Evolutionary conservation across 1,139 yeast species (phyloP).

Genomic region (Saccharomyces pastorianus): DNA sequence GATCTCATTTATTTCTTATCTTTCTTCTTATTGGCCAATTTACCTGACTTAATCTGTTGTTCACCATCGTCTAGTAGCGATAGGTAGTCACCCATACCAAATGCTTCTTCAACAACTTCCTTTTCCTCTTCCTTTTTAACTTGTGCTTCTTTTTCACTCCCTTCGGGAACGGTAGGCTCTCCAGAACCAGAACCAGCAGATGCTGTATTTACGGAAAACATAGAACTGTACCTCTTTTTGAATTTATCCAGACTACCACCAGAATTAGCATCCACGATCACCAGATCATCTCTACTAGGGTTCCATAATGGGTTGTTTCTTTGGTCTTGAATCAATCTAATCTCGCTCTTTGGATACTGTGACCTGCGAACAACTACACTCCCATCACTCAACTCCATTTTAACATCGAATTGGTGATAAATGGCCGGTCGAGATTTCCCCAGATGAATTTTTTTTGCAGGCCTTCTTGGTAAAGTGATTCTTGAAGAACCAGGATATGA

Average conservation of each 20-base stretch:
- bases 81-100: slow-evolving; percentile 46
- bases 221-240: slow-evolving; percentile 58
- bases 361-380: slow-evolving; percentile 77
- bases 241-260: slow-evolving; percentile 82
- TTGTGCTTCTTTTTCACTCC: slow-evolving; percentile 16
- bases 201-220: slow-evolving; percentile 37
- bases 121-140: slow-evolving; percentile 9
- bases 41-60: slow-evolving; percentile 56
- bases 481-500: slow-evolving; percentile 23
- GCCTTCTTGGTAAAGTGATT: slow-evolving; percentile 33
- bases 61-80: slow-evolving; percentile 58
- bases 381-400: slow-evolving; percentile 87
- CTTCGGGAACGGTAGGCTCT: slow-evolving; percentile 12
- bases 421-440: slow-evolving; percentile 92
- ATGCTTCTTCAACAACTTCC: slow-evolving; percentile 15
- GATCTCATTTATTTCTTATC: slow-evolving; percentile 25
- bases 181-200: slow-evolving; percentile 14
- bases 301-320: slow-evolving; percentile 84
- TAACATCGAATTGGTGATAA: slow-evolving; percentile 79
- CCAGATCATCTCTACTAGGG: slow-evolving; percentile 71
- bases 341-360: slow-evolving; percentile 81
- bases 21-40: slow-evolving; percentile 46
- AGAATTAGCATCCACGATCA: slow-evolving; percentile 68
- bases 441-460: slow-evolving; percentile 33
- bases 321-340: slow-evolving; percentile 81